phyloP scores from a whole-genome alignment of 495 filamentous ascomycete species.

The Amniculicola lignicola region DNA sequence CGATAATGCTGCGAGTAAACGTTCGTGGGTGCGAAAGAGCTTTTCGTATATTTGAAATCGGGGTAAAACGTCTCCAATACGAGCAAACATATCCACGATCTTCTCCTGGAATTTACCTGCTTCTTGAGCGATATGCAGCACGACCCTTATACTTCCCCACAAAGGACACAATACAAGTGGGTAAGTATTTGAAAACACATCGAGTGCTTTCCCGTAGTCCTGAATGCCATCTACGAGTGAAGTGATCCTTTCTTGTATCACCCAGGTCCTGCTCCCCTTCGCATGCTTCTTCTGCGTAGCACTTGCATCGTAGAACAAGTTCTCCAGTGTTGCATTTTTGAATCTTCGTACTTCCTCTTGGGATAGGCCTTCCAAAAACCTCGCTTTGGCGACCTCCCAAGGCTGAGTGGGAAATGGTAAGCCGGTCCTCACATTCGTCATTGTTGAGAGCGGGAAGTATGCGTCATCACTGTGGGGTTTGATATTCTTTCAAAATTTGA shows the following conservation, averaged over 20 bases:
- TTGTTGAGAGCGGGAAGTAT: too few relatives aligned
- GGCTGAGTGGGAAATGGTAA: conserved; percentile 16
- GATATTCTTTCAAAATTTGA: too few relatives aligned
- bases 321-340: conserved; percentile 32
- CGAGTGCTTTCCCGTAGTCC: conserved; percentile 45
- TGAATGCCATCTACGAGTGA: conserved; percentile 42
- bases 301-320: conserved; percentile 39
- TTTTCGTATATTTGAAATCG: conserved; percentile 39
- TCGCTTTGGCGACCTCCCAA: conserved; percentile 15
- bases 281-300: conserved; percentile 35
- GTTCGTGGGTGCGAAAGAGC: conserved; percentile 39
- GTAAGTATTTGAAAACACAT: conserved; percentile 42
- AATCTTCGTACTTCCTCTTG: conserved; percentile 12
- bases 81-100: conserved; percentile 42
- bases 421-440: conserved; percentile 4
- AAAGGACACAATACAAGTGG: conserved; percentile 42
- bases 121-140: conserved; percentile 41
- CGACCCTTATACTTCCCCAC: conserved; percentile 46
- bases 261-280: conserved; percentile 34
- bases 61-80: conserved; percentile 45
- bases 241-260: conserved; percentile 18
- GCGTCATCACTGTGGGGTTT: too few relatives aligned
- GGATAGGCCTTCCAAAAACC: conserved; percentile 15
- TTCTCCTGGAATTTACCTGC: conserved; percentile 42
- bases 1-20: conserved; percentile 38